Evolutionary conservation across 73 alveolate species (phyloP), one percentile per base, ranked within the genome.

Genomic region (Tetrahymena malaccensis): DNA sequence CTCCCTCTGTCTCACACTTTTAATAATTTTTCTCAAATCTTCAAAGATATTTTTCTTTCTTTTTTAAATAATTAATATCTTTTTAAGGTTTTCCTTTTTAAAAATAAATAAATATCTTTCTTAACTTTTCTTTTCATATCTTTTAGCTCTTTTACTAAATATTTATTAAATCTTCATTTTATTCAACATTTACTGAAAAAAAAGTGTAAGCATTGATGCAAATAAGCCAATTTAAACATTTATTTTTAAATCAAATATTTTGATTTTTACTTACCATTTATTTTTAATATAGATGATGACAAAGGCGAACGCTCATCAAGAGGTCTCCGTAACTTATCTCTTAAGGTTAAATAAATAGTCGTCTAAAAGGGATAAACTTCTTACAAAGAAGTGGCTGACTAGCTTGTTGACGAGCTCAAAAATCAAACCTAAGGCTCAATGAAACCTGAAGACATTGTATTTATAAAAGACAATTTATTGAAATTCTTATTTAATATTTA

Each of bases 331-430:
- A 96, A 94, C 4, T 93, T 98, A 16, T 96, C 98, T 96, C 96
- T 97, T 27, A 96, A 96, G 93, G 99, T 98, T 38, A 94, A 96
- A 50, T 97, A 97, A 83, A 96, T 98, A 16, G 98, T 98, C 3
- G 95, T 94, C 6, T 89, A 96, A 55, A 85, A 94, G 55, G 85
- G 96, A 85, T 35, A 94, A n/a, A 97, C 99, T 6, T 95, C 99
- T 38, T 97, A 96, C 57, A 96, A 97, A 93, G 99, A 97, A 40
- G 99, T 98, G 17, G 98, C 99, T 5, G 98, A 98, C 70, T 89
- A 96, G 84, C 95, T 98, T 44, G 93, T 57, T 93, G 94, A 94
- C 35, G 97, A 96, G 27, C 85, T 96, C 22, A 43, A 34, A 94
- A 56, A 96, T 21, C 96, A 94, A 34, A 96, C 93, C 38, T 85